phyloP scores from a whole-genome alignment of 208 protist species.

The Trypanosoma congolense region DNA sequence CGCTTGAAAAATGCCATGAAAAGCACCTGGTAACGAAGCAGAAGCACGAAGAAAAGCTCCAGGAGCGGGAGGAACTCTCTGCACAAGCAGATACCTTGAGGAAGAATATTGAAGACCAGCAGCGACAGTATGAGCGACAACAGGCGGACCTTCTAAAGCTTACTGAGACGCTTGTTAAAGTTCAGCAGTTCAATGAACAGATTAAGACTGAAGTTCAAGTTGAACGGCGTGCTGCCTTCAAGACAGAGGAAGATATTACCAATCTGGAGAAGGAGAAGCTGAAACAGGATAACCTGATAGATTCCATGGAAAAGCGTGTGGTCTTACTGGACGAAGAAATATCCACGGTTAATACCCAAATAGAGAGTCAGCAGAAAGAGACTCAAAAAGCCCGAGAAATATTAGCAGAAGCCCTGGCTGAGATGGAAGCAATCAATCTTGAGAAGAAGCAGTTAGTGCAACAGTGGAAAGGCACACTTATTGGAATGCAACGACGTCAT shows the following conservation, averaged over 20 bases:
- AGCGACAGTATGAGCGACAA: conserved; percentile 78
- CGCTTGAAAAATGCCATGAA: conserved; percentile 88
- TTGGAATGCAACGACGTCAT: conserved; percentile 93
- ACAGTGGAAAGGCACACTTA: conserved; percentile 91
- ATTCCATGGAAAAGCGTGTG: conserved; percentile 83
- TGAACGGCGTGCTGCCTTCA: conserved; percentile 92
- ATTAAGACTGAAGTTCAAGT: conserved; percentile 92
- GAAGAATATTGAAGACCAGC: conserved; percentile 82
- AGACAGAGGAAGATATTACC: conserved; percentile 94
- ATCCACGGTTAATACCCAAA: conserved; percentile 77
- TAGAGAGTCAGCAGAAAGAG: conserved; percentile 86
- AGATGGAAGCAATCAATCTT: conserved; percentile 94
- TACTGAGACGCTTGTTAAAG: conserved; percentile 84
- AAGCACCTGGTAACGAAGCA: conserved; percentile 66
- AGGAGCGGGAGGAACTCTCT: conserved; percentile 60
- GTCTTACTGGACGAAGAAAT: conserved; percentile 80
- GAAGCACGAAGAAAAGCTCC: conserved; percentile 78
- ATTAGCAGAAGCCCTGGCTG: conserved; percentile 85
- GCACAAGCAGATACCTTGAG: conserved; percentile 49
- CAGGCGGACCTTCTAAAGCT: conserved; percentile 91
- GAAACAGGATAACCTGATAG: conserved; percentile 90
- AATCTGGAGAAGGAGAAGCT: conserved; percentile 90
- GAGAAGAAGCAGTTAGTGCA: conserved; percentile 94
- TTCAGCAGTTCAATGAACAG: conserved; percentile 93
- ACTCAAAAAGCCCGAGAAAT: conserved; percentile 83